Base-by-base conservation (phyloP, 495 filamentous ascomycete genomes). In the Annulohypoxylon nitens region DNA sequence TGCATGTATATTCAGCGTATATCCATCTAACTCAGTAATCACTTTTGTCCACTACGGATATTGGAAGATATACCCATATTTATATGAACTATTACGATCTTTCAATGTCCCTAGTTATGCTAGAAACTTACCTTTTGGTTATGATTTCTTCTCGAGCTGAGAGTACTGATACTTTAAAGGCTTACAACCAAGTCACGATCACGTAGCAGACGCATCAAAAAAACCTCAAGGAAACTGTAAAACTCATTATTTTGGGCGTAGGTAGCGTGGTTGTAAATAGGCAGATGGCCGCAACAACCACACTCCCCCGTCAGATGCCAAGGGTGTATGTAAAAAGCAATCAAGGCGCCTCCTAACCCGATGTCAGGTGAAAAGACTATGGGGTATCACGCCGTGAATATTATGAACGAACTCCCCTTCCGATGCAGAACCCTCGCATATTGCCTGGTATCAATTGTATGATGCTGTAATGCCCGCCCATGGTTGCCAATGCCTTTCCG, bases 351-450 rank as follows among this genome's bases (percentile, higher is more conserved):
- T 41, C 54, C n/a, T 20, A 45, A 20, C 12, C 65, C 47, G 37
- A 9, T 33, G 14, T n/a, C 45, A 33, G 61, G 51, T 39, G 60
- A 70, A 26, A 61, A 54, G 30, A 69, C 65, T 67, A 33, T 62
- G 61, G 69, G 71, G 72, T 74, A 74, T 74, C 72, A 67, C 37
- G 62, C 67, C 67, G 67, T 58, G 50, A 36, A 67, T 66, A 66
- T 30, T 67, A 64, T 70, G 54, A 74, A 59, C 51, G 53, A 74
- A 74, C 71, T 74, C 71, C 67, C 63, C 67, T 70, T 20, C 67
- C 67, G 51, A 74, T 74, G 72, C 72, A 74, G 34, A 67, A 67
- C 16, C 26, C 51, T 62, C 39, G 36, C 23, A 61, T 20, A 37
- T 14, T 53, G 16, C 61, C 60, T 33, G n/a, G 33, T 65, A 18